Evolutionary conservation across 768 basidiomycete genomes (phyloP).

Genomic region (Obba rivulosa): DNA sequence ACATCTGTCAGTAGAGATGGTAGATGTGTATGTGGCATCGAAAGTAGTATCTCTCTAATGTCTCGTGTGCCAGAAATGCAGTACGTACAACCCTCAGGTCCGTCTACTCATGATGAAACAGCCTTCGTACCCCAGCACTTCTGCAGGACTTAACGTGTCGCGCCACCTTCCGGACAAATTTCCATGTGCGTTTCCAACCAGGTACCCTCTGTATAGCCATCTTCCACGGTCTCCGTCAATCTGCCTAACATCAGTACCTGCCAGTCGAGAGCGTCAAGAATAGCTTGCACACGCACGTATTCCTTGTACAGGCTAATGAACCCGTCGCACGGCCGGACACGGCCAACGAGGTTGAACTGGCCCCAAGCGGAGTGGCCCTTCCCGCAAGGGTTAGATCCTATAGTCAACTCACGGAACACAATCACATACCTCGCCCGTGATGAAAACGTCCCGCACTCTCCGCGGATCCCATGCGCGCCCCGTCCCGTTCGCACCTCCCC

Average conservation of each 20-base stretch:
- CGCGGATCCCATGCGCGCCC: not conserved
- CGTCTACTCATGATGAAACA: conserved; percentile 75
- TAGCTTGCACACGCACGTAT: conserved; percentile 48
- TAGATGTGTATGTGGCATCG: too few species aligned
- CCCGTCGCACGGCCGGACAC: conserved; percentile 78
- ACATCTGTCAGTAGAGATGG: too few species aligned
- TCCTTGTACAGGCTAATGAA: conserved; percentile 79
- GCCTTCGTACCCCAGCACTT: conserved; percentile 76
- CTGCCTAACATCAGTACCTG: conserved; percentile 28
- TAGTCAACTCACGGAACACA: not conserved
- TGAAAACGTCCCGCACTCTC: conserved; percentile 53
- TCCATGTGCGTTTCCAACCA: conserved; percentile 64
- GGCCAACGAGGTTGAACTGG: conserved; percentile 73
- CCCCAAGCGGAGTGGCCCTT: conserved; percentile 93
- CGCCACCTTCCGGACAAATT: conserved; percentile 83
- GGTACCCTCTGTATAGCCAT: conserved; percentile 84
- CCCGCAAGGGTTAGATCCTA: not conserved
- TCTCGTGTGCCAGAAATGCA: too few species aligned
- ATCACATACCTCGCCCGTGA: conserved; percentile 62
- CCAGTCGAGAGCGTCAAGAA: conserved; percentile 1
- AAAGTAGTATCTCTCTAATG: too few species aligned
- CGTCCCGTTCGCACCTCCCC: conserved; percentile 6
- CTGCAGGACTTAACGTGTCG: conserved; percentile 66
- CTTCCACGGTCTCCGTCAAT: conserved; percentile 68
- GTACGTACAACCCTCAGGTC: conserved; percentile 26